phyloP scores from a whole-genome alignment of 1,139 yeast species.

The Blastobotrys raffinosifermentans region DNA sequence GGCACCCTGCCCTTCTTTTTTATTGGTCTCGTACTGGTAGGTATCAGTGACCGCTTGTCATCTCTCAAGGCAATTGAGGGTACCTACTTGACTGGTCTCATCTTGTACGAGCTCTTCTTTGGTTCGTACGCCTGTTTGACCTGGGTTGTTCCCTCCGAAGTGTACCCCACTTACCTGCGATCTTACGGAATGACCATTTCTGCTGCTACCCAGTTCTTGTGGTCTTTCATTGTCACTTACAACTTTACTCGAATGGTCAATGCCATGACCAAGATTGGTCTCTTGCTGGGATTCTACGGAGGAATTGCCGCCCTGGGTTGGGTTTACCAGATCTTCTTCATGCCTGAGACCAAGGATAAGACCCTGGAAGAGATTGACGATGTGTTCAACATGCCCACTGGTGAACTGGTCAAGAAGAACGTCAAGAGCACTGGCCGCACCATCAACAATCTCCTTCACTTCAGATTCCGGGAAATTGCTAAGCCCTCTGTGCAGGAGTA shows the following conservation, averaged over 20 bases:
- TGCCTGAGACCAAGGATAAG: constrained; percentile 46
- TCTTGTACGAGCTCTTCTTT: constrained; percentile 54
- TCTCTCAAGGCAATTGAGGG: constrained; percentile 47
- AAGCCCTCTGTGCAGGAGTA: too few species aligned
- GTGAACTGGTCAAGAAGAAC: constrained; percentile 21
- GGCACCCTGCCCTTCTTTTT: constrained; percentile 48
- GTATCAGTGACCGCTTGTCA: constrained; percentile 46
- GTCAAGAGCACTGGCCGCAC: too few species aligned
- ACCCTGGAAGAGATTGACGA: constrained; percentile 46
- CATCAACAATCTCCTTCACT: too few species aligned
- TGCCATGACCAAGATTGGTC: constrained; percentile 54
- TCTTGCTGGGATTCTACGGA: constrained; percentile 58
- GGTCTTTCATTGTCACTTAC: constrained; percentile 58
- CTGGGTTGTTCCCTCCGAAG: constrained; percentile 55
- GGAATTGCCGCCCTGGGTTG: constrained; percentile 56
- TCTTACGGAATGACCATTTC: constrained; percentile 49
- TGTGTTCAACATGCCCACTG: constrained; percentile 29
- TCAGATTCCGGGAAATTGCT: too few species aligned
- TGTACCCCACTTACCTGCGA: constrained; percentile 47
- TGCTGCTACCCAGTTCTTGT: constrained; percentile 48
- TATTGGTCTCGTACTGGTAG: constrained; percentile 51
- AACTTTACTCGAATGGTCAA: constrained; percentile 50
- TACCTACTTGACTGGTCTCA: constrained; percentile 49
- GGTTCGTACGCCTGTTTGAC: constrained; percentile 61
- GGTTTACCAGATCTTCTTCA: constrained; percentile 43